These are phyloP conservation scores for Lachancea quebecensis DNA, from an alignment of 805 yeast species.

Conservation along the genomic window DNA sequence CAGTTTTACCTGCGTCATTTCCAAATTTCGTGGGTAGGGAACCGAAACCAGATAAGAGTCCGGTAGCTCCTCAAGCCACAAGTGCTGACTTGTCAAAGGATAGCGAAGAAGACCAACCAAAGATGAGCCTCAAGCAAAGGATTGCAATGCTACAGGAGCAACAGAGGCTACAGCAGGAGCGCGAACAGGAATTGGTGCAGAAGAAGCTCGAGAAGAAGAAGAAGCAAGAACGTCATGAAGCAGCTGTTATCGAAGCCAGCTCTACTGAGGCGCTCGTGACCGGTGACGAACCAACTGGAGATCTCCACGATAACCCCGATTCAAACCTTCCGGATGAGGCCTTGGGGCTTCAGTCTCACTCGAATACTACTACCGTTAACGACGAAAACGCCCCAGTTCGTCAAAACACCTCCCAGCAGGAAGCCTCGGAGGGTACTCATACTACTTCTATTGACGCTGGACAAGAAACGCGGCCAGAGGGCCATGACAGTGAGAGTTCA, in stretches of 20 bases:
- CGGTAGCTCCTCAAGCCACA: not conserved
- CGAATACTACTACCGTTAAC: too few relatives aligned
- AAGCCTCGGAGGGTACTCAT: constrained; percentile 15
- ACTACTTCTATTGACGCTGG: constrained; percentile 22
- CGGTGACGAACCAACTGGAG: not conserved
- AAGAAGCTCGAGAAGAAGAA: constrained; percentile 42
- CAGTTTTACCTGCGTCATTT: too few relatives aligned
- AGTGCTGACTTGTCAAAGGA: not conserved
- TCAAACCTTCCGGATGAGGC: not conserved
- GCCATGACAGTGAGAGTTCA: constrained; percentile 26
- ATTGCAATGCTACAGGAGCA: constrained; percentile 76
- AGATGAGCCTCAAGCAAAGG: constrained; percentile 78
- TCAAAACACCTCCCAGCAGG: constrained; percentile 9
- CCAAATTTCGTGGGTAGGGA: too few relatives aligned
- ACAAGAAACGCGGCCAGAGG: constrained; percentile 30
- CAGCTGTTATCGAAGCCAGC: constrained; percentile 1
- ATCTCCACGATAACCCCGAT: not conserved
- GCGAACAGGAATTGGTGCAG: constrained; percentile 53
- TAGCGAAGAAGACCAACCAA: constrained; percentile 39
- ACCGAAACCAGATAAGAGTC: too few relatives aligned
- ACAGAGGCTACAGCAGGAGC: constrained; percentile 73
- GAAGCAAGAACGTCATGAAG: constrained; percentile 17
- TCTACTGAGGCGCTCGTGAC: not conserved
- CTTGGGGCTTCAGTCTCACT: too few relatives aligned
- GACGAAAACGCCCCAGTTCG: too few relatives aligned